These are phyloP conservation scores for Ajuga chamaepitys DNA, from an alignment of 257 asterid genomes.

Conservation along the genomic window DNA sequence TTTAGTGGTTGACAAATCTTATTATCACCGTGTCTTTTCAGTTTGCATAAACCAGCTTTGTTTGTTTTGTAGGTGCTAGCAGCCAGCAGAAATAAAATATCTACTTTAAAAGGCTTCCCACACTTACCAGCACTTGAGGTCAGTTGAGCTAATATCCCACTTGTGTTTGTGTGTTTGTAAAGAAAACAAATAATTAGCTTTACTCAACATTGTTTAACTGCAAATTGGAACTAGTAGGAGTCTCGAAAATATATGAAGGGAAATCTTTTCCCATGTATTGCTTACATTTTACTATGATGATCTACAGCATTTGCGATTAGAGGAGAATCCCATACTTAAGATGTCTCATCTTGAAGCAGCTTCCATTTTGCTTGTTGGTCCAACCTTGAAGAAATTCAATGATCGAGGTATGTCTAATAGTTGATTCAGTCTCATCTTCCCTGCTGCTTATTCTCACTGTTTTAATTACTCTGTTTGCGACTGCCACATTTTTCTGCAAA, in stretches of 20 bases:
- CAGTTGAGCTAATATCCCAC: conserved; percentile 20
- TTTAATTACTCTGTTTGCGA: too few species aligned
- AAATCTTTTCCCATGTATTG: background rate
- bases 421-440: conserved; percentile 1
- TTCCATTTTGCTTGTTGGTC: conserved; percentile 90
- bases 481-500: background rate
- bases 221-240: background rate
- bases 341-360: conserved; percentile 93
- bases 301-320: conserved; percentile 93
- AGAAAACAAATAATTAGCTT: background rate
- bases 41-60: conserved; percentile 7
- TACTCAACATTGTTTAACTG: conserved; percentile 1
- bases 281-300: conserved; percentile 15
- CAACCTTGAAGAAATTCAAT: conserved; percentile 89
- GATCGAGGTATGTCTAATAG: conserved; percentile 62
- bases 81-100: conserved; percentile 94
- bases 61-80: conserved; percentile 74
- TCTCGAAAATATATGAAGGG: background rate
- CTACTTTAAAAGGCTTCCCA: conserved; percentile 96
- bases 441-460: background rate
- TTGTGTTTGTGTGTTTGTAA: background rate
- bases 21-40: conserved; percentile 11
- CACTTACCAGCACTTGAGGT: conserved; percentile 96
- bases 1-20: conserved; percentile 20
- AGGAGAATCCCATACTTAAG: conserved; percentile 97